Percentiles rank a stretch among this genome's conserved stretches.
These are phyloP conservation scores for Colletotrichum sp. DNA, from an alignment of 2,329 filamentous ascomycete genomes.

Conservation along the genomic window DNA sequence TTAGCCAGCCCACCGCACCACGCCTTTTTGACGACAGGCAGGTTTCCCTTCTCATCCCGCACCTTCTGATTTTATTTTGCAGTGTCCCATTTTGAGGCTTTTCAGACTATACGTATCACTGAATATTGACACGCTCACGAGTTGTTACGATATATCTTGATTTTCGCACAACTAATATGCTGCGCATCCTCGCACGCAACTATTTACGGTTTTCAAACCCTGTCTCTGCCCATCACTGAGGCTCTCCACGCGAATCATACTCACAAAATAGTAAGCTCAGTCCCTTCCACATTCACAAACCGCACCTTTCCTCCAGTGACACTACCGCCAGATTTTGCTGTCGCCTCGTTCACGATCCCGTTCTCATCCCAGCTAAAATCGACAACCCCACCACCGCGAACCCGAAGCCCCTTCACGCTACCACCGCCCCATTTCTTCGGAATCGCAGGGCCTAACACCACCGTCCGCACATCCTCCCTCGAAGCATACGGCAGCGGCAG, in stretches of 20 bases:
- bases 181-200: not conserved
- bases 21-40: not conserved
- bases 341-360: conserved; percentile 35
- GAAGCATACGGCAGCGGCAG: conserved; percentile 35
- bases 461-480: conserved; percentile 29
- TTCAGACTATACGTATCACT: not conserved
- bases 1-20: not conserved
- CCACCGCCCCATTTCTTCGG: conserved; percentile 48
- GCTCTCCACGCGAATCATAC: not conserved
- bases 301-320: not conserved
- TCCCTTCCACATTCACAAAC: conserved; percentile 19
- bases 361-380: conserved; percentile 47
- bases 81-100: not conserved
- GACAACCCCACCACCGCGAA: conserved; percentile 48
- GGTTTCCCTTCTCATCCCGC: not conserved
- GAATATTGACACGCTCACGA: not conserved
- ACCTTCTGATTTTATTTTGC: not conserved
- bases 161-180: not conserved
- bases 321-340: not conserved
- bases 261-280: not conserved
- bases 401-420: conserved; percentile 44
- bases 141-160: not conserved
- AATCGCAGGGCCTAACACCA: conserved; percentile 53
- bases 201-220: not conserved
- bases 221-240: rapidly evolving